These are phyloP conservation scores for Chaetomium olivaceum DNA, from an alignment of 2,329 filamentous ascomycete species.

Conservation along the genomic window DNA sequence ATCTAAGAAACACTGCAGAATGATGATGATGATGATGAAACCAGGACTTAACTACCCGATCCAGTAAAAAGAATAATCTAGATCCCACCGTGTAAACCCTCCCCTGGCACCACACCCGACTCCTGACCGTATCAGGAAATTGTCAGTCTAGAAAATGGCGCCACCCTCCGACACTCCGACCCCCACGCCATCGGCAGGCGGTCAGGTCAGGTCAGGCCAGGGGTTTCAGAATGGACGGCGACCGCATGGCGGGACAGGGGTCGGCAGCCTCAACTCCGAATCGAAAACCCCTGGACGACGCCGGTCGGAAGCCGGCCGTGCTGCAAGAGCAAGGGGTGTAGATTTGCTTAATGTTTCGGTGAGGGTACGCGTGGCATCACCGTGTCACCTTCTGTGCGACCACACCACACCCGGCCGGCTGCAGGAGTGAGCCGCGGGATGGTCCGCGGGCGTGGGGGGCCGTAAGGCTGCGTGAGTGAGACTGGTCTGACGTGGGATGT, in stretches of 20 bases:
- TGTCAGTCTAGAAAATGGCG: not conserved
- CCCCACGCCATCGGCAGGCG: not conserved
- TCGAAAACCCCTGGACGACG: not conserved
- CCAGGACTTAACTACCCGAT: not conserved
- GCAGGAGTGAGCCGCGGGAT: not conserved
- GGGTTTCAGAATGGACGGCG: not conserved
- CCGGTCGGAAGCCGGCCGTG: not conserved
- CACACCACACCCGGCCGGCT: not conserved
- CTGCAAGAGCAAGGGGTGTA: not conserved
- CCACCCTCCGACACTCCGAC: not conserved
- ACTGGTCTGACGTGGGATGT: not conserved
- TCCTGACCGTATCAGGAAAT: not conserved
- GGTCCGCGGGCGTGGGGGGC: not conserved
- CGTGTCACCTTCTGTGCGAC: not conserved
- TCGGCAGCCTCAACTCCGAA: not conserved
- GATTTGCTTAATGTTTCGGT: not conserved
- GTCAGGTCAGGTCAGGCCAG: not conserved
- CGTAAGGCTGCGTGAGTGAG: not conserved
- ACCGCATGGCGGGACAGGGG: not conserved
- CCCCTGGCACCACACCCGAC: too few species aligned
- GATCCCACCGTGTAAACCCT: too few species aligned
- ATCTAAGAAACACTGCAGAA: not conserved
- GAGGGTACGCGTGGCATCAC: not conserved
- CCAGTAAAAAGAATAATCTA: too few species aligned
- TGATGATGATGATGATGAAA: not conserved